Percentiles rank a stretch among this genome's conserved stretches.
These are phyloP conservation scores for Haplographium delicatum DNA, from an alignment of 495 filamentous ascomycete genomes.

Conservation along the genomic window DNA sequence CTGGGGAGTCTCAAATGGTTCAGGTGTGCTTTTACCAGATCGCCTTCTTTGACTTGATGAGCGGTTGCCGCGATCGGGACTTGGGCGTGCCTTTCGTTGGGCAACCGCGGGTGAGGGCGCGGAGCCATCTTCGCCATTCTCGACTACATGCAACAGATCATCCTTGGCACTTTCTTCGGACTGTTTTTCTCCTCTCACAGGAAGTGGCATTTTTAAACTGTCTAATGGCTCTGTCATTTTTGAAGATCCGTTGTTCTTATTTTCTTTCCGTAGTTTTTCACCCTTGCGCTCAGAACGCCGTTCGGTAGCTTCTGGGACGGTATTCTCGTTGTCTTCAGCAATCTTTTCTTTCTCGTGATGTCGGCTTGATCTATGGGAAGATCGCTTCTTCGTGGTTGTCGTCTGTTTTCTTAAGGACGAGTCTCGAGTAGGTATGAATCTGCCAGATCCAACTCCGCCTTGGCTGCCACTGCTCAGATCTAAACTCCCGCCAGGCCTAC, in stretches of 20 bases:
- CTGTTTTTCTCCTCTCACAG: constrained; percentile 20
- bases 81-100: constrained; percentile 46
- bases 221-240: constrained; percentile 28
- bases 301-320: constrained; percentile 22
- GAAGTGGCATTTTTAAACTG: constrained; percentile 26
- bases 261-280: constrained; percentile 13
- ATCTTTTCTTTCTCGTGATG: constrained; percentile 26
- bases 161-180: constrained; percentile 14
- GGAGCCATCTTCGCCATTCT: constrained; percentile 51
- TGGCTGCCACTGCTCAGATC: constrained; percentile 28
- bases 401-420: constrained; percentile 60
- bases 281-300: constrained; percentile 10
- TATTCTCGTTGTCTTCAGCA: constrained; percentile 25
- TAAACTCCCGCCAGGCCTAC: constrained; percentile 28
- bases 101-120: constrained; percentile 65
- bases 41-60: constrained; percentile 31
- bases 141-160: constrained; percentile 5
- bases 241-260: constrained; percentile 32
- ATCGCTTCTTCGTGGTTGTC: constrained; percentile 18
- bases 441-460: constrained; percentile 39
- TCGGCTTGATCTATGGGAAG: constrained; percentile 19
- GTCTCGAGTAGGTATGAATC: constrained; percentile 59
- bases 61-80: constrained; percentile 32
- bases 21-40: constrained; percentile 37
- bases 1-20: constrained; percentile 25